A percentile compares a stretch with the other conserved stretches of the same genome.
phyloP scores from a whole-genome alignment of 2,329 filamentous ascomycete genomes.

The Emergomyces orientalis region DNA sequence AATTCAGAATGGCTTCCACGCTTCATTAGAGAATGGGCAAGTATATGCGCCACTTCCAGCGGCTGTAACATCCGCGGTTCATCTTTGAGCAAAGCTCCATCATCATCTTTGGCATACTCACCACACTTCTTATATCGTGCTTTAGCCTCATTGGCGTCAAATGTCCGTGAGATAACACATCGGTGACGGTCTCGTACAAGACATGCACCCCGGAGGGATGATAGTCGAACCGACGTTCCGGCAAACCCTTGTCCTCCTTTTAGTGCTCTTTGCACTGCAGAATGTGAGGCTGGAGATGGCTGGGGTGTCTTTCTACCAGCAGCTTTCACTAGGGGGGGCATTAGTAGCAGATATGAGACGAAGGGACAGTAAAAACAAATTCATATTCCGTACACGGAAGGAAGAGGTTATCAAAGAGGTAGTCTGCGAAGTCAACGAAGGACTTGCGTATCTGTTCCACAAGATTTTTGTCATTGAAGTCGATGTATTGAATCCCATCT shows the following conservation, averaged over 20 bases:
- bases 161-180: constrained; percentile 15
- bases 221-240: constrained; percentile 12
- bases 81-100: constrained; percentile 10
- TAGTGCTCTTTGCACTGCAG: constrained; percentile 9
- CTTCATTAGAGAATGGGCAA: constrained; percentile 16
- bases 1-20: constrained; percentile 8
- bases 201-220: constrained; percentile 12
- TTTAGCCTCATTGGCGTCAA: constrained; percentile 13
- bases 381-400: constrained; percentile 14
- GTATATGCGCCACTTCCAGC: constrained; percentile 16
- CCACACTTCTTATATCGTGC: constrained; percentile 9
- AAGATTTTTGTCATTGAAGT: constrained; percentile 1
- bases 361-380: background rate
- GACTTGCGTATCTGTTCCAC: background rate
- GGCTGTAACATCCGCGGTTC: constrained; percentile 1
- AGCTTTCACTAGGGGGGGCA: constrained; percentile 10
- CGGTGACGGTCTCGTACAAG: constrained; percentile 15
- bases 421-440: constrained; percentile 12
- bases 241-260: constrained; percentile 3
- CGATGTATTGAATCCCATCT: background rate
- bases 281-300: constrained; percentile 13
- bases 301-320: constrained; percentile 11
- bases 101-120: constrained; percentile 13
- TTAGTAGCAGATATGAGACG: background rate
- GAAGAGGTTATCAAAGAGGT: constrained; percentile 14